Evolutionary conservation across 2,329 filamentous ascomycete species (phyloP).

Genomic region (Eutypa lata): DNA sequence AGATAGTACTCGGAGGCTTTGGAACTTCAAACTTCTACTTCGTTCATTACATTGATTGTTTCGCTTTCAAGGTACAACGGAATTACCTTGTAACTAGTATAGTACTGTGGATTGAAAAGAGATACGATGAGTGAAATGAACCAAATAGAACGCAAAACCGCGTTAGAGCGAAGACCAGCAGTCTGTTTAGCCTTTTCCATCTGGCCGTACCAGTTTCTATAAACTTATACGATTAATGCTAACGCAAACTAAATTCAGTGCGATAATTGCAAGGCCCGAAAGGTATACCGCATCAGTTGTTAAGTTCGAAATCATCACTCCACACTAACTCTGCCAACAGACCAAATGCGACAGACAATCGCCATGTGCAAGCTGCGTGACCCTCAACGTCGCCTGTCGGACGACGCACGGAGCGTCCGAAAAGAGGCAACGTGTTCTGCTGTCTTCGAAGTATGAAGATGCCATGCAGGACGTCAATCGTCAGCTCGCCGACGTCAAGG

Average conservation of each 20-base stretch:
- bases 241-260: constrained; percentile 12
- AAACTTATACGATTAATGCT: constrained; percentile 1
- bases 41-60: no score
- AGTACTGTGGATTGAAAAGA: no score
- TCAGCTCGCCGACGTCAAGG: constrained; percentile 23
- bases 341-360: constrained; percentile 27
- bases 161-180: constrained; percentile 21
- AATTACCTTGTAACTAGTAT: no score
- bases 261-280: constrained; percentile 24
- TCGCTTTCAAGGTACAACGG: no score
- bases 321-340: constrained; percentile 7
- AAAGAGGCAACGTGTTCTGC: constrained; percentile 28
- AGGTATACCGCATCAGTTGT: constrained; percentile 11
- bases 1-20: not conserved
- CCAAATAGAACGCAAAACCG: constrained; percentile 13
- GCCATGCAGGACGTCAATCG: constrained; percentile 25
- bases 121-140: constrained; percentile 10
- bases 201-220: not conserved
- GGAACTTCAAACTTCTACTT: no score
- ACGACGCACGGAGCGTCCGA: constrained; percentile 18
- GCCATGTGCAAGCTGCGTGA: constrained; percentile 28
- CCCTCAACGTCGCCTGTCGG: constrained; percentile 24
- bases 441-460: constrained; percentile 29
- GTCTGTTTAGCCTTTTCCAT: constrained; percentile 13
- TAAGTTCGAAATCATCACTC: not conserved